phyloP scores from a whole-genome alignment of 2,329 filamentous ascomycete species.

The Teratosphaeria pseudoeucalypti region DNA sequence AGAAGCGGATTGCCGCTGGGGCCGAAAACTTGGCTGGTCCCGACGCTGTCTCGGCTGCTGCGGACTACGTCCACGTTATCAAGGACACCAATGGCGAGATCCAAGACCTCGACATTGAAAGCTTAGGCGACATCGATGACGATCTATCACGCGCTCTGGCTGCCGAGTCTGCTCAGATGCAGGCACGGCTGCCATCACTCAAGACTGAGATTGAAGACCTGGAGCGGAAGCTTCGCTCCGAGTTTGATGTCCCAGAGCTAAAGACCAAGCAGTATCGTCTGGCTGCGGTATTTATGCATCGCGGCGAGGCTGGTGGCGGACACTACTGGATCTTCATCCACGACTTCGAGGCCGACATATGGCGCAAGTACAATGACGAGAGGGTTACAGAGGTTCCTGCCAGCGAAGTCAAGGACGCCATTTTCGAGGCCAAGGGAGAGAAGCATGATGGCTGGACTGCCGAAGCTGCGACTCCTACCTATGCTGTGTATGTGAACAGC shows the following conservation, averaged over 20 bases:
- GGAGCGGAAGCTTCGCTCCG: slow-evolving; percentile 40
- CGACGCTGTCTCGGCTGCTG: slow-evolving; percentile 20
- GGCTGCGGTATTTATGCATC: slow-evolving; percentile 88
- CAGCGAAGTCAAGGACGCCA: slow-evolving; percentile 40
- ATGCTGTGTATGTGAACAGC: slow-evolving; percentile 71
- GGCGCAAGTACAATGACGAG: slow-evolving; percentile 92
- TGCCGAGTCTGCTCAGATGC: slow-evolving; percentile 34
- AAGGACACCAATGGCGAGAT: slow-evolving; percentile 30
- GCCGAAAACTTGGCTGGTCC: slow-evolving; percentile 19
- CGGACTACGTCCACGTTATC: slow-evolving; percentile 35
- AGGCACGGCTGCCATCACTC: slow-evolving; percentile 35
- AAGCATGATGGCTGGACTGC: slow-evolving; percentile 35
- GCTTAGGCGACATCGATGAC: slow-evolving; percentile 33
- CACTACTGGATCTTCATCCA: slow-evolving; percentile 98
- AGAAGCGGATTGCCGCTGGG: slow-evolving; percentile 14
- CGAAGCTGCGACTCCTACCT: slow-evolving; percentile 57
- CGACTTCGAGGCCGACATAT: slow-evolving; percentile 70
- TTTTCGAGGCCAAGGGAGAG: slow-evolving; percentile 55
- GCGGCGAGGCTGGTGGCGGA: slow-evolving; percentile 53
- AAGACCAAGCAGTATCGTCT: slow-evolving; percentile 62
- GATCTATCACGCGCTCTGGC: slow-evolving; percentile 33
- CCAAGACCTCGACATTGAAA: slow-evolving; percentile 22
- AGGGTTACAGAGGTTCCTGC: slow-evolving; percentile 55
- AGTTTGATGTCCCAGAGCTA: slow-evolving; percentile 58
- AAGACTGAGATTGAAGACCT: slow-evolving; percentile 35